A percentile compares a stretch with the other conserved stretches of the same genome.
These are phyloP conservation scores for Blastobotrys malaysiensis DNA, from an alignment of 1,139 yeast genomes.

Conservation along the genomic window DNA sequence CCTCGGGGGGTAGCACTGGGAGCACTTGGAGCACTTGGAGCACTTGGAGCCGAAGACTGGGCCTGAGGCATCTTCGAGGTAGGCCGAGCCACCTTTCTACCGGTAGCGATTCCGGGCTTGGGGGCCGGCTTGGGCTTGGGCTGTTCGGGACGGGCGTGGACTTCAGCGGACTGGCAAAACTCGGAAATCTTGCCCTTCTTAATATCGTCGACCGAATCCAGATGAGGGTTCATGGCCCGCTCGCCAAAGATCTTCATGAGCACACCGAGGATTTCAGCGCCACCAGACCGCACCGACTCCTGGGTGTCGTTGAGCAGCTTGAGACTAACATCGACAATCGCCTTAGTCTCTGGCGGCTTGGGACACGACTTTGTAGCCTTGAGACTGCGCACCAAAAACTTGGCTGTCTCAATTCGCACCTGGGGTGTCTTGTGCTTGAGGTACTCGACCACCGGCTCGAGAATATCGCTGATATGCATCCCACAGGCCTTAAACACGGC, in stretches of 20 bases:
- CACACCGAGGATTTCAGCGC: slow-evolving; percentile 76
- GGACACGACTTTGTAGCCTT: slow-evolving; percentile 49
- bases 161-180: slow-evolving; percentile 52
- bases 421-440: slow-evolving; percentile 81
- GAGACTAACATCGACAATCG: slow-evolving; percentile 49
- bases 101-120: slow-evolving; percentile 18
- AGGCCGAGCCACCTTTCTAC: slow-evolving; percentile 2
- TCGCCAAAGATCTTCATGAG: slow-evolving; percentile 79
- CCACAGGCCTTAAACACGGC: slow-evolving; percentile 44
- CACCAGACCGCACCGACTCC: slow-evolving; percentile 76
- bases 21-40: slow-evolving; percentile 5
- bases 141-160: slow-evolving; percentile 38
- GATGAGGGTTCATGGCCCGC: slow-evolving; percentile 51
- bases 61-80: slow-evolving; percentile 1
- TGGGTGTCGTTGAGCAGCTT: slow-evolving; percentile 75
- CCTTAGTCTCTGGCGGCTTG: slow-evolving; percentile 47
- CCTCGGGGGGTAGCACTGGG: slow-evolving; percentile 1
- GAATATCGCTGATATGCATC: slow-evolving; percentile 44
- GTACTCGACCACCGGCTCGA: slow-evolving; percentile 55
- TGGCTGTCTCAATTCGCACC: slow-evolving; percentile 64
- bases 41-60: not conserved
- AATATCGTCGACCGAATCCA: slow-evolving; percentile 71
- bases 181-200: slow-evolving; percentile 59
- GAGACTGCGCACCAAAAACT: slow-evolving; percentile 61
- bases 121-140: slow-evolving; percentile 19